phyloP scores from a whole-genome alignment of 2,329 filamentous ascomycete genomes.

The Xylariaceae sp. region DNA sequence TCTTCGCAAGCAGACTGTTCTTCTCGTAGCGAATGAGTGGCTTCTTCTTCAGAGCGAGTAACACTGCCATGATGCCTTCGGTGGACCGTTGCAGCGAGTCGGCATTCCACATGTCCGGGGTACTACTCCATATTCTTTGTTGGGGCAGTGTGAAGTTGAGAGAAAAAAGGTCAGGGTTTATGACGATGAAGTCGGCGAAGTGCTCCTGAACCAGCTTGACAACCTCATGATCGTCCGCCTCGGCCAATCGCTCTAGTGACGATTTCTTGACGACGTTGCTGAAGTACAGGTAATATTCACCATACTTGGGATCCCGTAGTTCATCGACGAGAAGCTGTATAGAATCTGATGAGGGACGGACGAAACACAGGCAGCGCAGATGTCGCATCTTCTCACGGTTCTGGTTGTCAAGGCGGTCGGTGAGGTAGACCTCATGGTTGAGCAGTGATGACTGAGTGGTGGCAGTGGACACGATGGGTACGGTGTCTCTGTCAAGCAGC shows the following conservation, averaged over 20 bases:
- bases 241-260: slow-evolving; percentile 84
- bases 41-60: slow-evolving; percentile 93
- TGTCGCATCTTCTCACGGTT: slow-evolving; percentile 97
- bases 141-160: slow-evolving; percentile 69
- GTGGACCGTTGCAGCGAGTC: slow-evolving; percentile 82
- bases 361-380: slow-evolving; percentile 85
- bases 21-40: slow-evolving; percentile 90
- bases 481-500: slow-evolving; percentile 87
- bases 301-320: slow-evolving; percentile 91
- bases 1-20: slow-evolving; percentile 85
- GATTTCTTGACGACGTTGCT: slow-evolving; percentile 98
- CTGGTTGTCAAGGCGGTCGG: slow-evolving; percentile 87
- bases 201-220: slow-evolving; percentile 92
- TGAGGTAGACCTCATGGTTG: slow-evolving; percentile 96
- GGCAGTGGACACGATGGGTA: slow-evolving; percentile 89
- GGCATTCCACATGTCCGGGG: slow-evolving; percentile 83
- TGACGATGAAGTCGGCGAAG: slow-evolving; percentile 91
- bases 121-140: slow-evolving; percentile 75
- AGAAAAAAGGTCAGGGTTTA: slow-evolving; percentile 91
- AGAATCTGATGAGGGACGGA: slow-evolving; percentile 86
- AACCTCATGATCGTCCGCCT: slow-evolving; percentile 96
- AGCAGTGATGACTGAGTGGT: slow-evolving; percentile 93
- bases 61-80: slow-evolving; percentile 78
- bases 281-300: slow-evolving; percentile 95
- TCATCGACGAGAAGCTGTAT: slow-evolving; percentile 95